These are phyloP conservation scores for Sordariomycetes sp. DNA, from an alignment of 2,329 filamentous ascomycete genomes.

Conservation along the genomic window DNA sequence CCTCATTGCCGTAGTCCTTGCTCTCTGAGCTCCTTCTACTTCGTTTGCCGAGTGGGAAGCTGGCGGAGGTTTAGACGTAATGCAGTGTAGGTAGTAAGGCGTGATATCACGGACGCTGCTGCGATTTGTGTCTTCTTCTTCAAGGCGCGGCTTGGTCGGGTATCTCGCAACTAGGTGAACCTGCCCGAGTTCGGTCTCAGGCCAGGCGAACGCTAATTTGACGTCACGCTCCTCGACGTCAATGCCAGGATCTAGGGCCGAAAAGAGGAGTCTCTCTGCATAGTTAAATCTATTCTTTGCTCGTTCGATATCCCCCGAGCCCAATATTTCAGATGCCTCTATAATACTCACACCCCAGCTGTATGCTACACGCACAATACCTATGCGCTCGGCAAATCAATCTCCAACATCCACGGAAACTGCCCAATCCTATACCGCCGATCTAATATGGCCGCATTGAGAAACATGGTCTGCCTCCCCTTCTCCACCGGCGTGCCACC, in stretches of 20 bases:
- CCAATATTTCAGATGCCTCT: not conserved
- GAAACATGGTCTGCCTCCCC: constrained; percentile 34
- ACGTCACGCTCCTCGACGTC: too few species aligned
- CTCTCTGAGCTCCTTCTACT: not conserved
- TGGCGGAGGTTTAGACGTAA: not conserved
- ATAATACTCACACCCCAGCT: not conserved
- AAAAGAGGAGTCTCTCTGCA: too few species aligned
- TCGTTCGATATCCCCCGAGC: not conserved
- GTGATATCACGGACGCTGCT: too few species aligned
- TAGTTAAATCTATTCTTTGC: too few species aligned
- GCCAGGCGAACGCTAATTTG: too few species aligned
- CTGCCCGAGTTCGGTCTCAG: too few species aligned
- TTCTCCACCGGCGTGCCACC: not conserved
- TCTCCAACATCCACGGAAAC: constrained; percentile 40
- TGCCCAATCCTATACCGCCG: constrained; percentile 28
- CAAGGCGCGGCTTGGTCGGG: too few species aligned
- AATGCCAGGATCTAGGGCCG: too few species aligned
- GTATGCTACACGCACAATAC: not conserved
- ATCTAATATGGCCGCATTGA: constrained; percentile 45
- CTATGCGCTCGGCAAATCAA: constrained; percentile 24
- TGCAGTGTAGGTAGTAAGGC: not conserved
- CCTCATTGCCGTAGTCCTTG: constrained; percentile 1
- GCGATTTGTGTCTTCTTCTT: too few species aligned
- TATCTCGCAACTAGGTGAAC: too few species aligned
- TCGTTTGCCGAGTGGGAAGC: not conserved